Base-by-base conservation (phyloP, 2,329 filamentous ascomycete genomes). In the Sphaerostilbella broomeana region DNA sequence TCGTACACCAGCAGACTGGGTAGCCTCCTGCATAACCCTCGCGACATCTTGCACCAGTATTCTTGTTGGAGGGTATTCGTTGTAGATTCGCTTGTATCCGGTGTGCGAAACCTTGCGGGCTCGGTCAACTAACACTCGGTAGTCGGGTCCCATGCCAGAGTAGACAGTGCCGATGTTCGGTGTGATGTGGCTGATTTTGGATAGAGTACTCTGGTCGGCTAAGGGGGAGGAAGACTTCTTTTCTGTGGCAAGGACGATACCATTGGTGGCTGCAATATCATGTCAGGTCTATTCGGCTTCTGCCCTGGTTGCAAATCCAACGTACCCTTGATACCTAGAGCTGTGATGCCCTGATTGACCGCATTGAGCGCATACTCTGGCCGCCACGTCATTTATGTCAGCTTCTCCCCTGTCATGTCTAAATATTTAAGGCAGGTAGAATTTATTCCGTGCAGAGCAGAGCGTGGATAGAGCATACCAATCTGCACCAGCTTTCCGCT, bases 91-190 rank as follows among this genome's bases (percentile, higher is more conserved):
- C 79, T 98, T 98, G 81, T 98, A 98, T 64, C 82, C 84, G 33
- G 92, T 94, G 70, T 98, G 92, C 41, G 89, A 95, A 52, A 95
- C 92, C 69, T 97, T 98, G 61, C 92, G 88, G 54, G 92, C 92
- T 67, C 89, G 90, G 73, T 98, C 92, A 54, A 97, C 92, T 39
- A 98, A 77, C 42, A 98, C 87, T 64, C 92, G 82, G 72, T 97
- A 98, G 67, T 98, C 92, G 44, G 92, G 92, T 20, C 92, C 90
- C 92, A 98, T 98, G 62, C 92, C 92, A 37, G 88, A 89, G 72
- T 98, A 98, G 57, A 98, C 92, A 86, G 97, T 95, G 64, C 92
- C 92, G 65, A 98, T 97, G 75, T 98, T 92, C 57, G 92, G 92
- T 33, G 92, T 98, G 70, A 98, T 89, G 63, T 94, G 80, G 63